Evolutionary conservation across 2,329 filamentous ascomycete species (phyloP), one percentile per base, ranked within the genome.

Genomic region (Monosporascus cannonballus): DNA sequence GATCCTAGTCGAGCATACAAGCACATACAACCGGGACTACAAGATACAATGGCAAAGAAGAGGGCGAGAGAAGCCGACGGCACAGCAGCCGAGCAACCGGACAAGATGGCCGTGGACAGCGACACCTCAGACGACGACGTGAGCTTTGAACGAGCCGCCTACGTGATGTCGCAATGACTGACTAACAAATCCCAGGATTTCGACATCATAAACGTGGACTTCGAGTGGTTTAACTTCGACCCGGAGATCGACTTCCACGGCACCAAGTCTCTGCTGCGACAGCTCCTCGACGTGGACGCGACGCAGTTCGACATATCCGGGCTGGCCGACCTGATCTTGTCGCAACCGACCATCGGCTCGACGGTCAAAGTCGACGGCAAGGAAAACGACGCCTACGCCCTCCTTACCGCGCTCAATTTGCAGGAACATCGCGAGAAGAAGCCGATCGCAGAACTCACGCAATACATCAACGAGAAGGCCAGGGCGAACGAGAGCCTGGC

Each of bases 201-300:
- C 65, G 89, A 96, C 67, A 87, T 93, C 69, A 84, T 99, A 59
- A 87, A 97, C 67, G 91, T 97, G 53, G 93, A 97, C 60, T 99
- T 99, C 65, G 94, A 99, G 75, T 97, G 91, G 89, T 99, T 97
- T 76, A 95, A 96, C 73, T 96, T 93, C 57, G 87, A 94, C 63
- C 79, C 89, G 2, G 84, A 88, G 7, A 80, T 96, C 63, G 94
- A 99, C 71, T 97, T 97, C 71, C 93, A 97, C 72, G 94, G 94
- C 54, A 82, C 95, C 62, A 96, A 96, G 71, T 87, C 84, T 9
- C 83, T 99, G 7, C 73, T 96, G 54, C 88, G 93, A 55, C 94
- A 99, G 71, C 83, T 99, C 42, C 86, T 99, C 69, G 94, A 97
- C 70, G 83, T 89, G 51, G 94, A 99, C 73, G 81, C 87, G 47